Evolutionary conservation across 306 rosid genomes (phyloP).

Genomic region (Sicyos baderoa): DNA sequence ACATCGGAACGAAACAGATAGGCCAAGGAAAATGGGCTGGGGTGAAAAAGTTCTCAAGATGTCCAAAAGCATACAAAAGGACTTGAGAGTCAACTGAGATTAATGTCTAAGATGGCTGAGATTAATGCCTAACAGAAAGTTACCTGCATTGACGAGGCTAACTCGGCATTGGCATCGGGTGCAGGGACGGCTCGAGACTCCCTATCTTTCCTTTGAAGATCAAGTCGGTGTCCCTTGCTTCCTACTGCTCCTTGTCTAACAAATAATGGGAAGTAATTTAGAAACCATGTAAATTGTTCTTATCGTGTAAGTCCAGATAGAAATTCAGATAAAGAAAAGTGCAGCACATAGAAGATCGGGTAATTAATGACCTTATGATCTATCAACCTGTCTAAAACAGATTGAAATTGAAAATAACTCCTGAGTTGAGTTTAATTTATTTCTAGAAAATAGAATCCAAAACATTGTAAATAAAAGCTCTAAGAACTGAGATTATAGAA

Average conservation of each 20-base stretch:
- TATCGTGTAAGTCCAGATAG: too few relatives aligned
- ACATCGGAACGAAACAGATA: neutral
- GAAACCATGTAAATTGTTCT: too few relatives aligned
- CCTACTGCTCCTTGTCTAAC: constrained; percentile 83
- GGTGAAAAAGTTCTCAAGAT: neutral
- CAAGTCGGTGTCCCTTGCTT: constrained; percentile 70
- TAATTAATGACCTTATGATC: too few relatives aligned
- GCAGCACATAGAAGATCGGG: too few relatives aligned
- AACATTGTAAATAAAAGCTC: too few relatives aligned
- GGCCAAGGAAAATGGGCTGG: neutral
- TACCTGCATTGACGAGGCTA: constrained; percentile 91
- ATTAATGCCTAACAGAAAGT: constrained; percentile 7
- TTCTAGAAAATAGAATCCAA: too few relatives aligned
- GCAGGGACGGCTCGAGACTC: constrained; percentile 94
- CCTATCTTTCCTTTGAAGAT: constrained; percentile 65
- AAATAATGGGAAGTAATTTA: neutral
- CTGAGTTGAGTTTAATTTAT: too few relatives aligned
- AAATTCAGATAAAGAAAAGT: too few relatives aligned
- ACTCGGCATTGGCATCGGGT: constrained; percentile 98
- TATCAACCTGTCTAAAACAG: too few relatives aligned
- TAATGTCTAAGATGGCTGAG: too few relatives aligned
- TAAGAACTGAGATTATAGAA: neutral
- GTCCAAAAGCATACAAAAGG: neutral
- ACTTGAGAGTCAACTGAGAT: neutral
- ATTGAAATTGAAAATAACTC: too few relatives aligned